phyloP scores from a whole-genome alignment of 1,139 yeast species.

The Yamadazyma blattariae region DNA sequence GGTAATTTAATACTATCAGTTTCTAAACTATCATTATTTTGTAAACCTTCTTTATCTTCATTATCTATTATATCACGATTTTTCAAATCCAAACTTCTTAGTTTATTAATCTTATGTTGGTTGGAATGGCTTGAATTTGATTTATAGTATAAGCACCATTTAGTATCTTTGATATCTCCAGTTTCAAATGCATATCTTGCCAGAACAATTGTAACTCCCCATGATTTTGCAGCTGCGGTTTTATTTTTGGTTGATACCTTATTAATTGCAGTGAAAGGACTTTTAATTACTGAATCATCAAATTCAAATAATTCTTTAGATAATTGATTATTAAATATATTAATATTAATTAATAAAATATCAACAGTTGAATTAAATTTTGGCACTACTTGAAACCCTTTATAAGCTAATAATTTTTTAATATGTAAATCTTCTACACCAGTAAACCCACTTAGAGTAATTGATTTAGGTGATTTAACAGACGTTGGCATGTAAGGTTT shows the following conservation, averaged over 20 bases:
- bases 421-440: constrained; percentile 82
- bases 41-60: constrained; percentile 2
- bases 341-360: constrained; percentile 60
- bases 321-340: constrained; percentile 33
- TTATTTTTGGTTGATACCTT: constrained; percentile 49
- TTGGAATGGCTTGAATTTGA: not conserved
- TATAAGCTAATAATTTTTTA: constrained; percentile 54
- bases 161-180: constrained; percentile 1
- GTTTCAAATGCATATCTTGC: not conserved
- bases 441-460: constrained; percentile 76
- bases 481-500: constrained; percentile 48
- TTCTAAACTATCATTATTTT: not conserved
- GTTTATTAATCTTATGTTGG: too few relatives aligned
- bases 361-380: constrained; percentile 58
- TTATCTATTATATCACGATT: not conserved
- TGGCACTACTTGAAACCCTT: constrained; percentile 51
- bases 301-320: constrained; percentile 17
- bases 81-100: not conserved
- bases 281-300: constrained; percentile 29
- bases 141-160: constrained; percentile 2
- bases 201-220: constrained; percentile 22
- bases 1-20: constrained; percentile 26
- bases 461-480: constrained; percentile 35
- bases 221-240: constrained; percentile 53
- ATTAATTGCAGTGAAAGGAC: constrained; percentile 39